These are phyloP conservation scores for Mariannaea sp. DNA, from an alignment of 2,329 filamentous ascomycete genomes.

Conservation along the genomic window DNA sequence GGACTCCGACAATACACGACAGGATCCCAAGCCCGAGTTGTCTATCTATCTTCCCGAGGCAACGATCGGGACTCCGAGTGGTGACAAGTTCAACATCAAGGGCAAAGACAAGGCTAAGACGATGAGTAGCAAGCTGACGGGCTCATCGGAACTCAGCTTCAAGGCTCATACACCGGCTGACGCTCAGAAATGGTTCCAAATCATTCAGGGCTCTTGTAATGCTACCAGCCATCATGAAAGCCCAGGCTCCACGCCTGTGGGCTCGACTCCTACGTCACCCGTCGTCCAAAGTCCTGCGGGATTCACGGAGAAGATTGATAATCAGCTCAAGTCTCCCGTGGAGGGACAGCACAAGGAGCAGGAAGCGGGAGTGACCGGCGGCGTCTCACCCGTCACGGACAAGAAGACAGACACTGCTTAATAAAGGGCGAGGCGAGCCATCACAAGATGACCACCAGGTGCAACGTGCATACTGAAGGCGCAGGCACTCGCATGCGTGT, in stretches of 20 bases:
- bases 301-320: constrained; percentile 21
- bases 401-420: constrained; percentile 32
- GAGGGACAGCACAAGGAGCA: constrained; percentile 48
- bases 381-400: constrained; percentile 32
- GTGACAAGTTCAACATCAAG: constrained; percentile 90
- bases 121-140: constrained; percentile 79
- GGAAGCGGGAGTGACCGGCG: constrained; percentile 52
- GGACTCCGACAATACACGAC: constrained; percentile 74
- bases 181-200: constrained; percentile 82
- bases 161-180: constrained; percentile 83
- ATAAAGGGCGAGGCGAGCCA: constrained; percentile 30
- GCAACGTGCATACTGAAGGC: constrained; percentile 10
- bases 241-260: constrained; percentile 31
- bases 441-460: constrained; percentile 13
- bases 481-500: constrained; percentile 2
- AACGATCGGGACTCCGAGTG: constrained; percentile 70
- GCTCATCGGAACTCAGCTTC: constrained; percentile 80
- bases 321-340: constrained; percentile 25
- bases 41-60: constrained; percentile 94
- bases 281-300: constrained; percentile 20
- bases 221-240: constrained; percentile 46
- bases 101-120: constrained; percentile 89
- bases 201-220: constrained; percentile 68
- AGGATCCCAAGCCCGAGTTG: constrained; percentile 81
- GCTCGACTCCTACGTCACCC: constrained; percentile 39